A percentile compares a stretch with the other conserved stretches of the same genome.
Conservation (phyloP, 2,329 filamentous ascomycete species). For the Fusarium begoniae region DNA sequence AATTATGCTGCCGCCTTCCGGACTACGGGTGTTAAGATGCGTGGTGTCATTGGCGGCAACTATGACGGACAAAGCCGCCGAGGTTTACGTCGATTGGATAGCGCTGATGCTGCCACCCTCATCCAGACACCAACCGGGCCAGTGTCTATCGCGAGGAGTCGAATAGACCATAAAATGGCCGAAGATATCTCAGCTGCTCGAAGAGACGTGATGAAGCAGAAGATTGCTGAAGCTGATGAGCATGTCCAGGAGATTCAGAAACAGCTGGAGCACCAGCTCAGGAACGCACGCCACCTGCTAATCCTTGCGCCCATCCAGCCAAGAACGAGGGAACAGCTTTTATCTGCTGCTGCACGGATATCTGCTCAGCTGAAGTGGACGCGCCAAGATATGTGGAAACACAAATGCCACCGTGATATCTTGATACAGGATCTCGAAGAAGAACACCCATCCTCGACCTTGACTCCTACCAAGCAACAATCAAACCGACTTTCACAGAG, state of each 20-base stretch:
- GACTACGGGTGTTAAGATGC: conserved; percentile 89
- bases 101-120: conserved; percentile 65
- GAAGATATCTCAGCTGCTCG: conserved; percentile 87
- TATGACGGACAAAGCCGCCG: conserved; percentile 84
- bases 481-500: conserved; percentile 34
- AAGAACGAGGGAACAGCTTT: conserved; percentile 86
- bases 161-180: conserved; percentile 82
- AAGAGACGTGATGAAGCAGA: conserved; percentile 81
- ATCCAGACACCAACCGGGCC: conserved; percentile 78
- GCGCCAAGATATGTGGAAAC: conserved; percentile 91
- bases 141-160: conserved; percentile 75
- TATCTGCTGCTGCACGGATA: conserved; percentile 85
- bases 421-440: conserved; percentile 86
- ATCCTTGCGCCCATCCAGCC: conserved; percentile 89
- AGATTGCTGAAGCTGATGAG: conserved; percentile 84
- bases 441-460: conserved; percentile 56
- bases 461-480: conserved; percentile 42
- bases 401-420: conserved; percentile 91
- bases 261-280: conserved; percentile 81
- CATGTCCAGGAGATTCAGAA: conserved; percentile 78
- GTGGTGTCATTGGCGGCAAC: conserved; percentile 83
- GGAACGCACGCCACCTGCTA: conserved; percentile 90
- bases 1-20: conserved; percentile 97
- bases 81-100: conserved; percentile 76
- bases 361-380: conserved; percentile 92